These are phyloP conservation scores for Emericellopsis atlantica DNA, from an alignment of 2,329 filamentous ascomycete genomes.

Conservation along the genomic window DNA sequence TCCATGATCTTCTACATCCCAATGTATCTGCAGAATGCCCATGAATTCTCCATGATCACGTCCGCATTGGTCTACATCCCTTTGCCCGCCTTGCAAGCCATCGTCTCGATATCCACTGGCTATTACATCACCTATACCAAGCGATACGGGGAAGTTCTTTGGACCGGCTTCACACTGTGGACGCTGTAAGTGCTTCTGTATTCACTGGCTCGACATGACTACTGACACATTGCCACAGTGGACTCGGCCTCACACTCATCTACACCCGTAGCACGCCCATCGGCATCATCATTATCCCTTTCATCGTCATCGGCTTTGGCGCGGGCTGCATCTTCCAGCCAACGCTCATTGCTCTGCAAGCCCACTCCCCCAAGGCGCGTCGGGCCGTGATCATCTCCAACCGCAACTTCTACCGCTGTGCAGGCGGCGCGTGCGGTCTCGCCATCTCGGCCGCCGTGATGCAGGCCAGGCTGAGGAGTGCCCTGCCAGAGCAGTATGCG, in stretches of 20 bases:
- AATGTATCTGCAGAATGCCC: conserved; percentile 47
- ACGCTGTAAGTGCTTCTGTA: conserved; percentile 13
- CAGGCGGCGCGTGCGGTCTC: too few relatives aligned
- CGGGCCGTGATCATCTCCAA: conserved; percentile 48
- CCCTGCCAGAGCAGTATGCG: too few relatives aligned
- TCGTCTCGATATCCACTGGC: conserved; percentile 34
- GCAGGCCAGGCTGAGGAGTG: too few relatives aligned
- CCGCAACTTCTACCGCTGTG: too few relatives aligned
- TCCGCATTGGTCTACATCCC: conserved; percentile 39
- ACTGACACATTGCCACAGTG: conserved; percentile 11
- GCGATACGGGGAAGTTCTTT: conserved; percentile 47
- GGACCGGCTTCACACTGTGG: conserved; percentile 21
- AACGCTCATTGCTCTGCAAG: conserved; percentile 43
- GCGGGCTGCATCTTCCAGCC: conserved; percentile 36
- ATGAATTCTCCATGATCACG: conserved; percentile 17
- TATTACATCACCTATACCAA: conserved; percentile 43
- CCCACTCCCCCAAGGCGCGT: conserved; percentile 41
- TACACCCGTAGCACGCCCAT: conserved; percentile 30
- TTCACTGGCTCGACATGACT: not conserved
- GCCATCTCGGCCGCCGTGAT: too few relatives aligned
- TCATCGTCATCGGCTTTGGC: conserved; percentile 35
- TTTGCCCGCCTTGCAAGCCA: conserved; percentile 32
- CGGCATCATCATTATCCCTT: conserved; percentile 34
- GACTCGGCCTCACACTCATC: conserved; percentile 36
- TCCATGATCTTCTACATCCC: conserved; percentile 48